Evolutionary conservation across 2,329 filamentous ascomycete species (phyloP), one percentile per base, ranked within the genome.

Genomic region (Xylaria sp.): DNA sequence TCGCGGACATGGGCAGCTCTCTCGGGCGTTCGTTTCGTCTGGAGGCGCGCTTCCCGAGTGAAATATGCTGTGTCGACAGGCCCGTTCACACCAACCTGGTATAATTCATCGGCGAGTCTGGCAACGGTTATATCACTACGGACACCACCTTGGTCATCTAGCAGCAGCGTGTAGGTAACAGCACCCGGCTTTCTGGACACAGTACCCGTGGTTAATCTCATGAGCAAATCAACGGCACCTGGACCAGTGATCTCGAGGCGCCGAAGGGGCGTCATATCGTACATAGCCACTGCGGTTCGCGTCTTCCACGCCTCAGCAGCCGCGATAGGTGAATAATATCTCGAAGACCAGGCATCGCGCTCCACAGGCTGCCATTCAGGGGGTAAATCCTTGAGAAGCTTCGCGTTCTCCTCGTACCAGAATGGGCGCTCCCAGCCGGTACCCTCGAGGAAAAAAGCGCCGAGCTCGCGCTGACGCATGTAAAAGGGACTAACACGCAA

Each of bases 211-310:
- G 64, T 67, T 21, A 67, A n/a, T 43, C 64, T 58, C 64, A 60
- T 65, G n/a, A 67, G 56, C 9, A 67, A 46, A 4, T 60, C 59
- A 4, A 65, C 59, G 25, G 64, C 64, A 8, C 64, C 64, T 1
- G 64, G 58, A 7, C 64, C 64, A 12, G 62, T 53, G n/a, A 67
- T 65, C n/a, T 67, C 62, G 6, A 67, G 64, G 2, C 64, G 51
- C 5, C 62, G 58, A 9, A 67, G 64, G 31, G 64, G 64, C 45
- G 64, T 67, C 64, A 67, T 67, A 49, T 67, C 64, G 40, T 65
- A 67, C 64, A 67, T 67, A 2, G 64, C 62, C 1, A 67, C 59
- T 3, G 62, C 64, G 6, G 64, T 67, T 35, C 64, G 62, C 37
- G 62, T 63, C 42, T 60, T 65, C 62, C 59, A 62, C 14, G 64